A percentile compares a stretch with the other conserved stretches of the same genome.
Evolutionary conservation across 75 land plant species (phyloP).

Genomic region (Isoetes taiwanensis): DNA sequence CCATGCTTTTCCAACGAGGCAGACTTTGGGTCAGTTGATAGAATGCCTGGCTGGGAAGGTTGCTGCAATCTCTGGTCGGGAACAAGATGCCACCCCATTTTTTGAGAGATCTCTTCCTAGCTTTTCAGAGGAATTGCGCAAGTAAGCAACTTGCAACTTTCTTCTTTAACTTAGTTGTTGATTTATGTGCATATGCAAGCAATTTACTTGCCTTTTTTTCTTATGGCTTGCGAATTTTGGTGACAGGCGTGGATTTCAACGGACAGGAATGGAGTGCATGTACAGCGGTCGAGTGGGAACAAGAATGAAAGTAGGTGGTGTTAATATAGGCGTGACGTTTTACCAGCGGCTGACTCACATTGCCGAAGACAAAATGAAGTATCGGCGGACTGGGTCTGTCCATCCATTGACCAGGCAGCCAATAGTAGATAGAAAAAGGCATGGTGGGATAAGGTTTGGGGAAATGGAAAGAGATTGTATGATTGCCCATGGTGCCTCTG

Average conservation of each 20-base stretch:
- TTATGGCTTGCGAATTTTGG: too few species aligned
- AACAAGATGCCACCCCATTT: conserved; percentile 69
- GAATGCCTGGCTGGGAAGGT: conserved; percentile 70
- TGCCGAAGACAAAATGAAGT: conserved; percentile 81
- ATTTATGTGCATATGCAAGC: too few species aligned
- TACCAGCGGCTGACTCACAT: conserved; percentile 77
- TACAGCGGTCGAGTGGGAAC: conserved; percentile 60
- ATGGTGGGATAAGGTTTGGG: conserved; percentile 78
- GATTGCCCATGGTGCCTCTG: conserved; percentile 75
- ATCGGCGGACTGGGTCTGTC: conserved; percentile 62
- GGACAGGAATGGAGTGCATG: conserved; percentile 62
- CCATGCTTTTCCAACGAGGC: conserved; percentile 88
- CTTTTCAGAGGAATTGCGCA: conserved; percentile 53
- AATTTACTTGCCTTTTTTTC: too few species aligned
- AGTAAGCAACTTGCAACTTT: too few species aligned
- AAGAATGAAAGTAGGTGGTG: conserved; percentile 25
- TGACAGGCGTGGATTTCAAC: conserved; percentile 47
- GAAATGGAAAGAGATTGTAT: conserved; percentile 94
- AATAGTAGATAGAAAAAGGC: conserved; percentile 52
- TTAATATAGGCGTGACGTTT: conserved; percentile 65
- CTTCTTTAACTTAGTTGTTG: too few species aligned
- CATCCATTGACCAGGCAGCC: conserved; percentile 80
- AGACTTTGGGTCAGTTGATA: conserved; percentile 77
- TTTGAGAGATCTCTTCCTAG: conserved; percentile 29
- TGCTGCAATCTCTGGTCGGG: conserved; percentile 33